Conservation (phyloP, 78 protist genomes). For the Tieghemostelium lacteum region DNA sequence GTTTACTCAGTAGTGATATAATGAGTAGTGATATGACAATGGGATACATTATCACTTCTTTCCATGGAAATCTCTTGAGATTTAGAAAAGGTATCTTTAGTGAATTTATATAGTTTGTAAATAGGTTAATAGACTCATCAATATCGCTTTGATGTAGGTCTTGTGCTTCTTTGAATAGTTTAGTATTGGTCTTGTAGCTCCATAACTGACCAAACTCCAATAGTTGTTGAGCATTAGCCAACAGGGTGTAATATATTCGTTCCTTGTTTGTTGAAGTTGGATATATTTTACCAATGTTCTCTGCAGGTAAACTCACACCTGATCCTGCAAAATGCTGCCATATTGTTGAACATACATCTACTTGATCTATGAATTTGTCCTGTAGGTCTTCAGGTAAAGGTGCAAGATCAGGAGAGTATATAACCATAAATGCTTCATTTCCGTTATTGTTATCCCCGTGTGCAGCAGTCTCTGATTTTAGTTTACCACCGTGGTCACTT, state of each 20-base stretch:
- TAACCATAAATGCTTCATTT: constrained; percentile 60
- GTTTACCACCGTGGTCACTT: constrained; percentile 72
- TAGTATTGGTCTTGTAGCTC: constrained; percentile 15
- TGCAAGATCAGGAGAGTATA: constrained; percentile 5
- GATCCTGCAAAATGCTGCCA: constrained; percentile 53
- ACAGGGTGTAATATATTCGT: not conserved
- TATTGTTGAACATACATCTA: constrained; percentile 61
- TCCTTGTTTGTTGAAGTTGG: not conserved
- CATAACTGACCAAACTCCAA: constrained; percentile 43
- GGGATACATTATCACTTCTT: constrained; percentile 54
- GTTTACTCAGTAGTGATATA: constrained; percentile 5
- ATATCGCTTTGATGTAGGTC: not conserved
- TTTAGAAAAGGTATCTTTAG: constrained; percentile 51
- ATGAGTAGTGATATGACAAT: constrained; percentile 13
- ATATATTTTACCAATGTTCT: constrained; percentile 29
- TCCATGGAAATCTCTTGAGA: constrained; percentile 28
- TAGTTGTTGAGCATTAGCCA: constrained; percentile 49
- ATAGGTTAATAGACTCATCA: constrained; percentile 15
- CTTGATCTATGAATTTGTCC: constrained; percentile 76
- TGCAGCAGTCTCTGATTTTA: constrained; percentile 58
- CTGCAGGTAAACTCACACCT: constrained; percentile 45
- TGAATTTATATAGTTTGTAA: constrained; percentile 28
- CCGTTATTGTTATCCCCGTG: constrained; percentile 68
- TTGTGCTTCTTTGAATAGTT: constrained; percentile 3
- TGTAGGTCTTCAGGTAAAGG: constrained; percentile 37